These are phyloP conservation scores for Macrophomina phaseolina DNA, from an alignment of 2,329 filamentous ascomycete species.

Conservation along the genomic window DNA sequence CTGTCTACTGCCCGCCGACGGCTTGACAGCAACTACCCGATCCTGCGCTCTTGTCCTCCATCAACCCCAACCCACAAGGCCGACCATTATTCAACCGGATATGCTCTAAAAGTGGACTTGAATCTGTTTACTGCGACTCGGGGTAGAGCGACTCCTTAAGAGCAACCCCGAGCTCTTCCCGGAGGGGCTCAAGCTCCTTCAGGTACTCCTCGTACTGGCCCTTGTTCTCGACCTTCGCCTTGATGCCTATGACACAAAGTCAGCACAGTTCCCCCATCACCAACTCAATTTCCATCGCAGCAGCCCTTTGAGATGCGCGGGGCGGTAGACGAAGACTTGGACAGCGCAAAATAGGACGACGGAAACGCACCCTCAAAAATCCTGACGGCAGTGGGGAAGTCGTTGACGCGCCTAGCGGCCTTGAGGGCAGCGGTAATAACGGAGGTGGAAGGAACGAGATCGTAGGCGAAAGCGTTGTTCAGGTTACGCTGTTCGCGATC, in stretches of 20 bases:
- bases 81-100: slow-evolving; percentile 12
- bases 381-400: slow-evolving; percentile 96
- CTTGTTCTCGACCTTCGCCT: slow-evolving; percentile 99
- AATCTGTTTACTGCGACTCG: slow-evolving; percentile 36
- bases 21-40: slow-evolving; percentile 7
- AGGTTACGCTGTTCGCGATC: slow-evolving; percentile 73
- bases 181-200: slow-evolving; percentile 86
- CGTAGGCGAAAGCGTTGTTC: slow-evolving; percentile 99
- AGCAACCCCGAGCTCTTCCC: slow-evolving; percentile 89
- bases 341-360: background rate
- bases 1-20: slow-evolving; percentile 13
- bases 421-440: slow-evolving; percentile 91
- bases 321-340: background rate
- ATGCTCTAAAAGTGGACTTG: background rate
- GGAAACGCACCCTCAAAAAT: slow-evolving; percentile 88
- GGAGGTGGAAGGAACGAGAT: slow-evolving; percentile 92
- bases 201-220: slow-evolving; percentile 97
- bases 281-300: background rate
- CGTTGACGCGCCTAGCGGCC: slow-evolving; percentile 94
- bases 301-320: background rate
- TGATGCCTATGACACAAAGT: slow-evolving; percentile 71
- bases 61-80: slow-evolving; percentile 2
- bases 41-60: slow-evolving; percentile 17
- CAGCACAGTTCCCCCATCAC: background rate
- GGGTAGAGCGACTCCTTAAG: slow-evolving; percentile 95